These are phyloP conservation scores for Fraxinus pennsylvanica DNA, from an alignment of 257 asterid genomes.

Conservation along the genomic window DNA sequence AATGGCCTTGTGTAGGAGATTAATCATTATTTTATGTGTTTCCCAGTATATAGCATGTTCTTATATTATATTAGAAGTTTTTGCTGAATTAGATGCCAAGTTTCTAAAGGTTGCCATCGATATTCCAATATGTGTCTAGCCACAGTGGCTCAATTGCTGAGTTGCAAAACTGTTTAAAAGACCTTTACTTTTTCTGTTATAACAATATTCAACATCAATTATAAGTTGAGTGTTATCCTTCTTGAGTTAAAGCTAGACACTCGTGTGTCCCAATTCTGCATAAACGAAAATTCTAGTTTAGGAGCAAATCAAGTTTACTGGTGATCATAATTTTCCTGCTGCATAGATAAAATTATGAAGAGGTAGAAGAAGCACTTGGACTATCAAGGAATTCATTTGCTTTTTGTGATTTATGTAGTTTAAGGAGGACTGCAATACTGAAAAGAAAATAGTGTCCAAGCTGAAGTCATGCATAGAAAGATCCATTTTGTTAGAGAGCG, in stretches of 20 bases:
- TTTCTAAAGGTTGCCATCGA: not conserved
- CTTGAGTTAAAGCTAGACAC: not conserved
- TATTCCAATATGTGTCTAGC: not conserved
- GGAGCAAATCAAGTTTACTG: not conserved
- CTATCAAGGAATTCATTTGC: constrained; percentile 3
- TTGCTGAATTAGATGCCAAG: not conserved
- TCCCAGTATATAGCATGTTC: not conserved
- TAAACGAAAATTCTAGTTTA: not conserved
- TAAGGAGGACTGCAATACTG: constrained; percentile 88
- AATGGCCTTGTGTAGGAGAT: not conserved
- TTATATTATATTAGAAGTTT: not conserved
- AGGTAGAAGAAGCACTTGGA: not conserved
- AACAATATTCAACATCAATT: not conserved
- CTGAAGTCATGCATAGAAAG: constrained; percentile 65
- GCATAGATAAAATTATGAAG: not conserved
- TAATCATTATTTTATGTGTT: not conserved
- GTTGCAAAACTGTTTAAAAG: not conserved
- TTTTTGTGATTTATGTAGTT: constrained; percentile 55
- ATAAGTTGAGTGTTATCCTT: not conserved
- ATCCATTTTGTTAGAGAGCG: constrained; percentile 65
- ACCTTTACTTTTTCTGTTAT: not conserved
- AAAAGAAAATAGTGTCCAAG: constrained; percentile 75
- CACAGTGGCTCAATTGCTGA: not conserved
- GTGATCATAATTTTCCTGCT: not conserved
- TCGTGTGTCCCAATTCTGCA: not conserved